Base-by-base conservation (phyloP, 805 yeast species). In the Suhomyces faveliae region DNA sequence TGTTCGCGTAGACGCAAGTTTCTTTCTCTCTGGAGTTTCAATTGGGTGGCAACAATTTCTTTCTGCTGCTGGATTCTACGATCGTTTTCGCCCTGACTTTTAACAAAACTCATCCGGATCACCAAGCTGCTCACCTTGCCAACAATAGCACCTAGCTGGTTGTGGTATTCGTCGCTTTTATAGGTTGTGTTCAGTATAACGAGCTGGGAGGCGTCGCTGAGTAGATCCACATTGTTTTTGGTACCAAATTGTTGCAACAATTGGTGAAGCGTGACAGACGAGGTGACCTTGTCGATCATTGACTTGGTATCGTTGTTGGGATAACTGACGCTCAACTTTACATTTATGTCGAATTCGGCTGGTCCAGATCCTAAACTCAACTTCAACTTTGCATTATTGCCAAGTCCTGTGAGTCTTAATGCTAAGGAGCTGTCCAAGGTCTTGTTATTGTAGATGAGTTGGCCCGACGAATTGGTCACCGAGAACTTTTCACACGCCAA, bases 381-480 rank as follows among this genome's bases (percentile, higher is more conserved):
- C 13, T 46, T 50, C 22, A 73, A 49, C 48, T 65, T 71, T 30
- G 71, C 57, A 46, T 71, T 72, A 49, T 65, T 71, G 19, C 61
- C 50, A 20, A 73, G 53, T 23, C 55, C 61, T 12, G 71, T 61
- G 37, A 67, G 60, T 40, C 73, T 52, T 7, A 73, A 42, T 1
- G 74, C 69, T 21, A 67, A 56, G 13, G 67, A 49, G 3, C 55
- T 48, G 46, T 73, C 76, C 17, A 72, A 50, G 10, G 43, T 55
- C 46, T 67, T 68, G 47, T 61, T 59, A 40, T 66, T 62, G 50
- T 61, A 51, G n/a, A 37, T 27, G 39, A 71, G 51, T 13, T 54
- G 53, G 5, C 70, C 74, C n/a, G 46, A 50, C 3, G 48, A 49
- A n/a, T 35, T 6, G 11, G 43, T 19, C 9, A 70, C 46, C 23